Base-by-base conservation (phyloP, 2,329 filamentous ascomycete species). In the Emericellopsis atlantica region DNA sequence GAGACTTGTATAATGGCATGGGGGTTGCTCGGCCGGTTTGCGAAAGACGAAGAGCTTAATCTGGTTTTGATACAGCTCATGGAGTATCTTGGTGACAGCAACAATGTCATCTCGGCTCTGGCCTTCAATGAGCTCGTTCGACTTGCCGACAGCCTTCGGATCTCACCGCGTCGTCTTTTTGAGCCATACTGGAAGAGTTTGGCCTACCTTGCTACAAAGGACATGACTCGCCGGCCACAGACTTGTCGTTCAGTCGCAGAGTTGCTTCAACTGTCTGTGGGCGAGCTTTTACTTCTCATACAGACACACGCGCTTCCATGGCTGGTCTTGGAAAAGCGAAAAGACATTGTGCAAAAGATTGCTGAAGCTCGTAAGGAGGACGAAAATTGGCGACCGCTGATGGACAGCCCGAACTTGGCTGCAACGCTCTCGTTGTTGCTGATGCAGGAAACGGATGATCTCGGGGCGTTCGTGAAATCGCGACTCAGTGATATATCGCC, bases 161-260 rank as follows among this genome's bases (percentile, higher is more conserved):
- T 76, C 32, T 81, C 76, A 2, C 72, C 81, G 2, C 70, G 73
- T 23, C 76, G 79, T 14, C 65, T 98, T 0, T 81, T 96, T 43
- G 78, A 81, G 42, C 88, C 90, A 1, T 96, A 88, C 57, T 96
- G 90, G 89, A 77, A 79, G 48, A 90, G 76, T 24, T 69, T 98
- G 36, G 89, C 87, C 1, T 82, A 90, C 44, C 74, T 81, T 39
- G 80, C 86, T 2, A 81, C 92, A 23, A 90, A 88, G 55, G 86
- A 95, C 50, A 72, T 96, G 45, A 71, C 81, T 18, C 71, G 75
- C 37, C 76, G 82, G 37, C 90, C 92, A n/a, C 85, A 92, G 51
- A 83, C 89, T 53, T 81, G 80, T 37, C 79, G 84, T 42, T 72
- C 83, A 36, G 70, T 96, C 38, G 86, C 88, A 21, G 87, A 94